Evolutionary conservation across 768 basidiomycete genomes (phyloP).

Genomic region (Leccinum rimulosum): DNA sequence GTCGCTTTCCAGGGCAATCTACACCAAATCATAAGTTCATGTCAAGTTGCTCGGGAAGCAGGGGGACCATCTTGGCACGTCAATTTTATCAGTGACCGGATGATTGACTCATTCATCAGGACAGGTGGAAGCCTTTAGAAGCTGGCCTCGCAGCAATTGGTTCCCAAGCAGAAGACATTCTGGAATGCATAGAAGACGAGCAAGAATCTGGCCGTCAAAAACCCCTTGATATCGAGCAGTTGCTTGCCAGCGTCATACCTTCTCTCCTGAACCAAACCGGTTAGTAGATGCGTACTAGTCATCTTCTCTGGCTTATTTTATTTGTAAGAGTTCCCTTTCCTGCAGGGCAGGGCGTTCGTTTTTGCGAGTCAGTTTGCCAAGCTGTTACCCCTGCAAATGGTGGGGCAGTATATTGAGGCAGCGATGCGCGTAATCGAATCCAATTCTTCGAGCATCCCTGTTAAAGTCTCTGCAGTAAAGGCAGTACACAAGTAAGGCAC

Average conservation of each 20-base stretch:
- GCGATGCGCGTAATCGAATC: conserved; percentile 85
- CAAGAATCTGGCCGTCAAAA: conserved; percentile 57
- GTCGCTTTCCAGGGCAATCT: conserved; percentile 52
- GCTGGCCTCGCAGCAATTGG: conserved; percentile 79
- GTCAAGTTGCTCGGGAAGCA: conserved; percentile 51
- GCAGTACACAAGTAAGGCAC: conserved; percentile 82
- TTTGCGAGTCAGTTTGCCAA: conserved; percentile 89
- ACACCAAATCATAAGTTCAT: conserved; percentile 53
- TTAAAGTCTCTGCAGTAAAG: conserved; percentile 93
- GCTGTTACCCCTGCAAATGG: conserved; percentile 66
- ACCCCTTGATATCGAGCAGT: conserved; percentile 72
- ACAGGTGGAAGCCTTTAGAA: conserved; percentile 92
- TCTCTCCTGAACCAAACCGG: conserved; percentile 68
- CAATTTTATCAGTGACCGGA: not conserved
- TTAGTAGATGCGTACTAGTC: conserved; percentile 34
- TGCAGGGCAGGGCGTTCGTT: conserved; percentile 93
- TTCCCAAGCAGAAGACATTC: conserved; percentile 71
- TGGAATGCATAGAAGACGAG: conserved; percentile 78
- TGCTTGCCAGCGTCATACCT: conserved; percentile 80
- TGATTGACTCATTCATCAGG: conserved; percentile 4
- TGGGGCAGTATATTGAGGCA: conserved; percentile 84
- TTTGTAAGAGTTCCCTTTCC: conserved; percentile 74
- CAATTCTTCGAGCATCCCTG: conserved; percentile 66
- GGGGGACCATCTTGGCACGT: conserved; percentile 65
- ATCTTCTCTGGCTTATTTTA: not conserved